These are phyloP conservation scores for Artemisia argyi DNA, from an alignment of 129 eudicot species.

Conservation along the genomic window DNA sequence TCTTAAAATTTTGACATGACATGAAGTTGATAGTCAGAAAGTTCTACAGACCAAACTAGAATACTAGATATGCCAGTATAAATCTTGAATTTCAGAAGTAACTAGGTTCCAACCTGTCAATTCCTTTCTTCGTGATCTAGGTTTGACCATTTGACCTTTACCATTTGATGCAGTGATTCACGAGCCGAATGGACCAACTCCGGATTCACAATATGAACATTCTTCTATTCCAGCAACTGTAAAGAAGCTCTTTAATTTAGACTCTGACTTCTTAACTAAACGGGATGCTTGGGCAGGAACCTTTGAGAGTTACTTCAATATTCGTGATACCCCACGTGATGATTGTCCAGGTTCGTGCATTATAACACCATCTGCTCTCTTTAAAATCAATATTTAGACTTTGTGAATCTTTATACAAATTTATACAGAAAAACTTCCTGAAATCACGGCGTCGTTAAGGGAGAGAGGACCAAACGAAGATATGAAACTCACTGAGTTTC, in stretches of 20 bases:
- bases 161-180: constrained; percentile 65
- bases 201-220: constrained; percentile 82
- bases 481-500: constrained; percentile 66
- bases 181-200: constrained; percentile 80
- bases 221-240: constrained; percentile 90
- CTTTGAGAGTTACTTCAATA: constrained; percentile 70
- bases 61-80: background rate
- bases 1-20: background rate
- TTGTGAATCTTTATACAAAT: background rate
- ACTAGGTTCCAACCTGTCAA: background rate
- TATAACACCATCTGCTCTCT: background rate
- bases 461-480: constrained; percentile 81
- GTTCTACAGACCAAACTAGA: background rate
- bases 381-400: background rate
- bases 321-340: constrained; percentile 74
- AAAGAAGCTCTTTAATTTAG: constrained; percentile 81
- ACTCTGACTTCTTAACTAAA: constrained; percentile 81
- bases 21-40: background rate
- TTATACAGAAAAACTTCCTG: constrained; percentile 65
- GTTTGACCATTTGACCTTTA: background rate
- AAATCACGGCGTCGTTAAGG: constrained; percentile 61
- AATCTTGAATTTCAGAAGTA: background rate
- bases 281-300: constrained; percentile 98
- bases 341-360: constrained; percentile 89
- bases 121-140: too few relatives aligned